Base-by-base conservation (phyloP, 2,329 filamentous ascomycete species). In the Septoria petroselini region DNA sequence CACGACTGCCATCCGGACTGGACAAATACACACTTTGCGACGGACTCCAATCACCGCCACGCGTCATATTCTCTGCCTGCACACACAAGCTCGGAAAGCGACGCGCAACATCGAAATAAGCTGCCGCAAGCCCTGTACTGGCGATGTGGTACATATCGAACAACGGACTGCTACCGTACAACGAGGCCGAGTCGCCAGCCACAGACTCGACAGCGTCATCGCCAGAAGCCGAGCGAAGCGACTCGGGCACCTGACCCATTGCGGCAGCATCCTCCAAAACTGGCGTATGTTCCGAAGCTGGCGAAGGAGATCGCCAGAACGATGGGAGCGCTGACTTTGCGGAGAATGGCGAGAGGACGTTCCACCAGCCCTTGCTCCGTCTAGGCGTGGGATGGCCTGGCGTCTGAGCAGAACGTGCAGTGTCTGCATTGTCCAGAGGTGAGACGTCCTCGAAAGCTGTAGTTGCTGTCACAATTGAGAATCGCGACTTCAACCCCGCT, bases 321-420 rank as follows among this genome's bases (percentile, higher is more conserved):
- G 46, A 37, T 8, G 47, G 45, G 19, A 41, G 50, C 1, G 54
- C 46, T 1, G 61, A 58, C 29, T 49, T 54, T 2, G 64, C 61
- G 17, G 64, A 65, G 61, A 89, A 89, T 0, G 86, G 86, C 1
- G 85, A 86, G 48, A 90, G 81, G 57, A 86, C 77, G 60, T 88
- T 86, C 86, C 86, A 90, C 85, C 86, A 90, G 15, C 86, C 86
- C 52, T 77, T 76, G 19, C 83, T 84, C 48, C 76, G 76, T 8
- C 79, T 77, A 34, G 73, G 76, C 21, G 78, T 80, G 33, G 78
- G 80, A 4, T 70, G 60, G 60, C 50, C 51, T 18, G 52, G 42
- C 8, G 57, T 54, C 7, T 29, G 43, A 19, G 25, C 17, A 14
- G 43, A 23, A 33, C 27, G 17, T 30, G 34, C 7, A 14, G 27